Evolutionary conservation across 75 land plant genomes (phyloP).

Genomic region (Ceratopteris richardii): DNA sequence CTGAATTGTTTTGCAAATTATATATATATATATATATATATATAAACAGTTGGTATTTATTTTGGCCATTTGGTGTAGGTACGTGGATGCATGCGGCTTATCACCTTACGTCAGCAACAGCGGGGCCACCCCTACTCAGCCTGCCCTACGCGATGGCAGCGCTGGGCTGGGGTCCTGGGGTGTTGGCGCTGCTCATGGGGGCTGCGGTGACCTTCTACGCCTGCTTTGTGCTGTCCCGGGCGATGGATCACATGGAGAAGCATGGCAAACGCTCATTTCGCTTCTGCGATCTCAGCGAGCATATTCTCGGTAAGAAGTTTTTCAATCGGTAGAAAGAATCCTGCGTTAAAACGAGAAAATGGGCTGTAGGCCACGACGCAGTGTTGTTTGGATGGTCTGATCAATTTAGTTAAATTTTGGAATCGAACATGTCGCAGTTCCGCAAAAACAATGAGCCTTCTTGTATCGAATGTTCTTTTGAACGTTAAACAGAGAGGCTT

Average conservation of each 20-base stretch:
- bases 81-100: slow-evolving; percentile 33
- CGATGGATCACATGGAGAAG: slow-evolving; percentile 16
- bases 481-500: too few species aligned
- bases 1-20: too few species aligned
- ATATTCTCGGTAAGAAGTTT: slow-evolving; percentile 21
- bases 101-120: slow-evolving; percentile 25
- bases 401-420: too few species aligned
- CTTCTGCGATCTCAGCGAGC: slow-evolving; percentile 21
- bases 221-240: slow-evolving; percentile 17
- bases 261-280: slow-evolving; percentile 23
- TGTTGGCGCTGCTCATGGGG: slow-evolving; percentile 18
- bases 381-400: too few species aligned
- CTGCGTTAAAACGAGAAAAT: too few species aligned
- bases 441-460: too few species aligned
- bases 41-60: too few species aligned
- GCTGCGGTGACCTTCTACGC: slow-evolving; percentile 21
- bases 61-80: slow-evolving; percentile 8
- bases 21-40: too few species aligned
- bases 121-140: slow-evolving; percentile 23
- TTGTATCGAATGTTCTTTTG: too few species aligned
- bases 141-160: slow-evolving; percentile 25
- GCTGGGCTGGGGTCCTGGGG: slow-evolving; percentile 25
- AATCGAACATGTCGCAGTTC: too few species aligned
- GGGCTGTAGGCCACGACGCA: too few species aligned
- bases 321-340: too few species aligned